A percentile compares a stretch with the other conserved stretches of the same genome.
Conservation (phyloP, 202 grass and related monocot species). For the Panicum virgatum region DNA sequence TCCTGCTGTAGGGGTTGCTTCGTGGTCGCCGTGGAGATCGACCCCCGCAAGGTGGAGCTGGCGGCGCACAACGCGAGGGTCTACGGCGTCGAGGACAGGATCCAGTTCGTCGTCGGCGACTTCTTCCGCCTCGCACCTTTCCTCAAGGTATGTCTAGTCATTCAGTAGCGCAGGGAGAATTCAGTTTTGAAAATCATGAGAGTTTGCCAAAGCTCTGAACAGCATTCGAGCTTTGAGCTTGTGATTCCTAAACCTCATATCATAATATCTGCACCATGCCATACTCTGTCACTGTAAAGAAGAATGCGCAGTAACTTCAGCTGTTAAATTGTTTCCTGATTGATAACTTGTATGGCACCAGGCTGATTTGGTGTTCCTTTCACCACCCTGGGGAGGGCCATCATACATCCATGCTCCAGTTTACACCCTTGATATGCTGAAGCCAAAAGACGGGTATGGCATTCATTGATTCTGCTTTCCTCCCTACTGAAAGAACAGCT, state of each 20-base stretch:
- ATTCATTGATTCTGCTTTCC: neutral
- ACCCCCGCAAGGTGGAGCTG: conserved; percentile 53
- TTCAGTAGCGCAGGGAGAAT: neutral
- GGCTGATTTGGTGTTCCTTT: conserved; percentile 77
- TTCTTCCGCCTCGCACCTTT: conserved; percentile 59
- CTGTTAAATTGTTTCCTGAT: neutral
- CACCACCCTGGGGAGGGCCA: conserved; percentile 82
- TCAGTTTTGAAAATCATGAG: neutral
- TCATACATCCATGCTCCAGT: conserved; percentile 44
- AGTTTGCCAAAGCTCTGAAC: neutral
- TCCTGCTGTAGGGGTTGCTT: conserved; percentile 54
- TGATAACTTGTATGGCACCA: conserved; percentile 17
- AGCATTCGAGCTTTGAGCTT: neutral
- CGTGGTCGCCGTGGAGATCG: conserved; percentile 68
- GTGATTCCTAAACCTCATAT: neutral
- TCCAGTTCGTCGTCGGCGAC: conserved; percentile 67
- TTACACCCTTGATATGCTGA: conserved; percentile 67
- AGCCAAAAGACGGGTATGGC: conserved; percentile 64
- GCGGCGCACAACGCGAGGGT: conserved; percentile 60
- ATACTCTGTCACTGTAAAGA: neutral
- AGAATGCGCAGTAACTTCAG: neutral
- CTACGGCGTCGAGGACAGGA: conserved; percentile 65
- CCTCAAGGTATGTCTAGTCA: conserved; percentile 44
- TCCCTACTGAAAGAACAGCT: neutral
- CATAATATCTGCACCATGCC: neutral